These are phyloP conservation scores for Chaetoceros muelleri DNA, from an alignment of 108 stramenopile species.

Conservation along the genomic window DNA sequence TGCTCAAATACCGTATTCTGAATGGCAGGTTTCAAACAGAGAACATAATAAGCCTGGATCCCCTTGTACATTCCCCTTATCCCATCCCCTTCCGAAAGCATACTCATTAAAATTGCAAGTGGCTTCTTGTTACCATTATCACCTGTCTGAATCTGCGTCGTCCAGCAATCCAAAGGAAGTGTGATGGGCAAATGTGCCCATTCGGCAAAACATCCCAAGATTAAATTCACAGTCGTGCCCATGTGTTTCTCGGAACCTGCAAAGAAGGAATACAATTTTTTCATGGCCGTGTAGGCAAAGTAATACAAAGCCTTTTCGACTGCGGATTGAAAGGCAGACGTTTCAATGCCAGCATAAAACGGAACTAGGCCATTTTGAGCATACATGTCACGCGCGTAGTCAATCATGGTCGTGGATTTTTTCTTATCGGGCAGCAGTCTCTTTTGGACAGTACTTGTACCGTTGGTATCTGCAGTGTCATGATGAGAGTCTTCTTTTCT, in stretches of 20 bases:
- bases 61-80: slow-evolving; percentile 77
- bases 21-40: slow-evolving; percentile 90
- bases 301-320: slow-evolving; percentile 87
- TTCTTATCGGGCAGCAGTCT: background rate
- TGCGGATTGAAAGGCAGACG: slow-evolving; percentile 59
- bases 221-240: slow-evolving; percentile 25
- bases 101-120: slow-evolving; percentile 38
- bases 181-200: slow-evolving; percentile 86
- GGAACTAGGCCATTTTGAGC: slow-evolving; percentile 38
- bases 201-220: slow-evolving; percentile 64
- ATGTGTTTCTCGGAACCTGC: slow-evolving; percentile 4
- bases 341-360: slow-evolving; percentile 52
- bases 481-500: slow-evolving; percentile 1
- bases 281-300: slow-evolving; percentile 77
- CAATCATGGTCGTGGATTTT: slow-evolving; percentile 18
- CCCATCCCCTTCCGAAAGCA: slow-evolving; percentile 40
- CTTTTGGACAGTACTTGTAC: background rate
- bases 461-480: background rate
- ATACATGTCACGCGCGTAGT: slow-evolving; percentile 51
- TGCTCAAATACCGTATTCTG: slow-evolving; percentile 90
- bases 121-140: slow-evolving; percentile 28
- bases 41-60: slow-evolving; percentile 72
- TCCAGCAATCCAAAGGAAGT: slow-evolving; percentile 73
- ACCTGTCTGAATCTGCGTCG: slow-evolving; percentile 64
- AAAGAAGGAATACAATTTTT: slow-evolving; percentile 26